These are phyloP conservation scores for Conidiobolus incongruus DNA, from an alignment of 371 early-diverging fungal species.

Conservation along the genomic window DNA sequence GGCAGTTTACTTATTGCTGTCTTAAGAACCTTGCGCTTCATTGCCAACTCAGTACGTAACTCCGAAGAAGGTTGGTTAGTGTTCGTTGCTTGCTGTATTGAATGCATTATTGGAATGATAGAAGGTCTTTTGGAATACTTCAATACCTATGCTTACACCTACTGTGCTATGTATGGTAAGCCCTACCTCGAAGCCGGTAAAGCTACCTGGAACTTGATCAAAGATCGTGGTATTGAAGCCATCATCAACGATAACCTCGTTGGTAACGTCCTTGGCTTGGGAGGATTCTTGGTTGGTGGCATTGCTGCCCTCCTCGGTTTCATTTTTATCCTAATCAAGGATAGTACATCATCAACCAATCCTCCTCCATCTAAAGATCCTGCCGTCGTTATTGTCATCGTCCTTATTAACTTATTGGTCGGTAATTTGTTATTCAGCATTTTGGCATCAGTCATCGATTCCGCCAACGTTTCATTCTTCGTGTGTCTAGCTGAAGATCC, in stretches of 20 bases:
- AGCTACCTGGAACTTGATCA: slow-evolving; percentile 61
- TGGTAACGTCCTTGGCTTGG: slow-evolving; percentile 44
- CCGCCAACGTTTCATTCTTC: slow-evolving; percentile 61
- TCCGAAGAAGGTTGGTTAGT: slow-evolving; percentile 16
- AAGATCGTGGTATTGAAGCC: slow-evolving; percentile 71
- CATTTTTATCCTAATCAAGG: too few relatives aligned
- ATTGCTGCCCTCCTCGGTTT: too few relatives aligned
- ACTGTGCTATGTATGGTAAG: slow-evolving; percentile 81
- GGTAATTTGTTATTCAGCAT: too few relatives aligned
- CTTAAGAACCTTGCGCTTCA: slow-evolving; percentile 40
- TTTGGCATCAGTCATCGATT: slow-evolving; percentile 44
- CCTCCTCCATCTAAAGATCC: too few relatives aligned
- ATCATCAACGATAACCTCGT: slow-evolving; percentile 77
- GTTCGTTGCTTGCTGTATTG: slow-evolving; percentile 22
- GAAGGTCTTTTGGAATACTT: slow-evolving; percentile 43
- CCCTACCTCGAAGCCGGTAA: slow-evolving; percentile 60
- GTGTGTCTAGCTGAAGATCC: slow-evolving; percentile 79
- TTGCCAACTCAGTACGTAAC: slow-evolving; percentile 14
- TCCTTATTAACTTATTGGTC: slow-evolving; percentile 2
- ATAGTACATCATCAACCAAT: too few relatives aligned
- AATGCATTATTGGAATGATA: slow-evolving; percentile 22
- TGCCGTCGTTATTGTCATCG: slow-evolving; percentile 2
- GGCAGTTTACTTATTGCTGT: slow-evolving; percentile 81
- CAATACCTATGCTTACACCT: slow-evolving; percentile 73
- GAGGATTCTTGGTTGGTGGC: too few relatives aligned